phyloP scores from a whole-genome alignment of 306 rosid species.

The Prunus mongolica region DNA sequence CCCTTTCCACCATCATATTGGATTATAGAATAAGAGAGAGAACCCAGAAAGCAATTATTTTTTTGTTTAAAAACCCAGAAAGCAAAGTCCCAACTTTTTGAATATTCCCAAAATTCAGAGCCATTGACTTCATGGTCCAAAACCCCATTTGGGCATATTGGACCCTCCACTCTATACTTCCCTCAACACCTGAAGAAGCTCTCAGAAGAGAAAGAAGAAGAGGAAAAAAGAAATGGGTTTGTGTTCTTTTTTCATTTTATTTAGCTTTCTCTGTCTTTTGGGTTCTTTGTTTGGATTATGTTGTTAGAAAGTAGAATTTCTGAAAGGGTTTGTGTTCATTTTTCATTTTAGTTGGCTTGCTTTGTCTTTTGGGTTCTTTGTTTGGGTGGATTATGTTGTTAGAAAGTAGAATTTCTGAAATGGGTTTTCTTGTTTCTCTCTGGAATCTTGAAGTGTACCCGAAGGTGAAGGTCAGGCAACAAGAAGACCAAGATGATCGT shows the following conservation, averaged over 20 bases:
- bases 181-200: conserved; percentile 2
- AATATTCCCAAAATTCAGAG: not conserved
- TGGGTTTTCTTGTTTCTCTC: conserved; percentile 5
- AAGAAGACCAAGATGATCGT: conserved; percentile 23
- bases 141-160: not conserved
- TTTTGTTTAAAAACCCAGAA: not conserved
- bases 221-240: conserved; percentile 21
- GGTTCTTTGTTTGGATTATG: not conserved
- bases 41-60: not conserved
- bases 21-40: not conserved
- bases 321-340: conserved; percentile 18
- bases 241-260: not conserved
- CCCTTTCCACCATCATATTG: not conserved
- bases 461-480: conserved; percentile 32
- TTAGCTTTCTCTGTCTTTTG: not conserved
- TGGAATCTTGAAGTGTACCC: conserved; percentile 19
- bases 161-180: not conserved
- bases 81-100: not conserved
- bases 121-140: not conserved
- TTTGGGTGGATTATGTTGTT: not conserved
- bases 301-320: not conserved
- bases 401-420: not conserved
- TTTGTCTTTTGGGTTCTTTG: not conserved
- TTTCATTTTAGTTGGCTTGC: not conserved
- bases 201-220: not conserved